Conservation (phyloP, 768 basidiomycete genomes). For the Tulasnella sp. region DNA sequence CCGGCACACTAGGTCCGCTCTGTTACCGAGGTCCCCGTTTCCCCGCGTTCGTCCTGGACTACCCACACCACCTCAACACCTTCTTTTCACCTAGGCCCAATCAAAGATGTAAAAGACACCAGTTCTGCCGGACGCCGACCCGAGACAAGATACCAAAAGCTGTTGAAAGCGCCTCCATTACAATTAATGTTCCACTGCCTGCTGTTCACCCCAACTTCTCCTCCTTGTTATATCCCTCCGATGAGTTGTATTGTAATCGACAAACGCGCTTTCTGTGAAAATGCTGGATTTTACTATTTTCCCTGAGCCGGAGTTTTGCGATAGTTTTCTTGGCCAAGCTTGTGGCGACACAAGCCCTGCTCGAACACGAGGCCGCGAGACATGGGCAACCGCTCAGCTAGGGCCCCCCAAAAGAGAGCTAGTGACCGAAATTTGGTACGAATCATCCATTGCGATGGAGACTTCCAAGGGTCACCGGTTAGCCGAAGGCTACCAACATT, state of each 20-base stretch:
- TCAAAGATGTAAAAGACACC: not conserved
- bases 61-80: not conserved
- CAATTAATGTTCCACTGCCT: too few species aligned
- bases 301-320: too few species aligned
- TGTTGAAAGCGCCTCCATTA: not conserved
- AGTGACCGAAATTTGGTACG: not conserved
- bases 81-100: not conserved
- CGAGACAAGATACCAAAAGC: not conserved
- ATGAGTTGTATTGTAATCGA: too few species aligned
- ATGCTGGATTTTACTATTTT: too few species aligned
- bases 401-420: not conserved
- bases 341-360: too few species aligned
- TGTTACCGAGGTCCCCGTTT: too few species aligned
- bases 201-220: too few species aligned
- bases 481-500: not conserved
- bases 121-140: not conserved
- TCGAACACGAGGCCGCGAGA: not conserved
- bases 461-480: not conserved
- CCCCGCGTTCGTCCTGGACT: not conserved
- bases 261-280: too few species aligned
- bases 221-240: too few species aligned
- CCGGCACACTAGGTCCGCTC: too few species aligned
- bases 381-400: not conserved
- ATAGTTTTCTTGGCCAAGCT: too few species aligned
- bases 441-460: not conserved